Percentiles rank a stretch among this genome's conserved stretches.
phyloP scores from a whole-genome alignment of 2,329 filamentous ascomycete genomes.

The Akanthomyces lecanii region DNA sequence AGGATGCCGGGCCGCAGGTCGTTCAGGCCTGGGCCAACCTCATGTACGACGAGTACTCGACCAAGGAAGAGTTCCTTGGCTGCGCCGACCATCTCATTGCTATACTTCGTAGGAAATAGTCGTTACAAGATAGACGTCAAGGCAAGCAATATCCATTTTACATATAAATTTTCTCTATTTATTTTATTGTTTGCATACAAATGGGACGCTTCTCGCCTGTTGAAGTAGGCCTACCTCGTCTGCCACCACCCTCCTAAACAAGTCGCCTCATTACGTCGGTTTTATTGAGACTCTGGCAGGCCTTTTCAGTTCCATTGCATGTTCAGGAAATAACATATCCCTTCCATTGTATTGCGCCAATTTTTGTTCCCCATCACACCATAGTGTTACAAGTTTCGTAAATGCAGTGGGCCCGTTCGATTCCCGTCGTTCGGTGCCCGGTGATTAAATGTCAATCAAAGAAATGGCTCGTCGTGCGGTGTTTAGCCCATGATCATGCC shows the following conservation, averaged over 20 bases:
- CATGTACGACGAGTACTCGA: constrained; percentile 16
- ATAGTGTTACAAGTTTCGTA: constrained; percentile 19
- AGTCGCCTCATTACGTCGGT: constrained; percentile 11
- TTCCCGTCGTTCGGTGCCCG: constrained; percentile 9
- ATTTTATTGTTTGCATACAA: constrained; percentile 17
- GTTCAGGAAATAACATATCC: constrained; percentile 8
- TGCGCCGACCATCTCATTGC: constrained; percentile 17
- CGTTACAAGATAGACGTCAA: background rate
- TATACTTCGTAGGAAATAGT: constrained; percentile 4
- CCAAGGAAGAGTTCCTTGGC: constrained; percentile 17
- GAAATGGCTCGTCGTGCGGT: background rate
- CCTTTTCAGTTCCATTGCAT: constrained; percentile 5
- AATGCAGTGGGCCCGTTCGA: constrained; percentile 10
- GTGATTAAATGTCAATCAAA: constrained; percentile 16
- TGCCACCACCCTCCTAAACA: constrained; percentile 7
- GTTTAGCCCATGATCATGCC: constrained; percentile 66
- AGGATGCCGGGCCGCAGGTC: background rate
- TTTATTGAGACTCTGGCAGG: background rate
- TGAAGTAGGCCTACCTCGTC: background rate
- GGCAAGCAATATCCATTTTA: background rate
- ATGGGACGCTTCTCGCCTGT: constrained; percentile 12
- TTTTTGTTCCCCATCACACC: constrained; percentile 15
- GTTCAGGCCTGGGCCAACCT: constrained; percentile 8
- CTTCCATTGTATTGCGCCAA: constrained; percentile 17
- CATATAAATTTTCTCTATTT: constrained; percentile 16